Percentiles rank a stretch among this genome's conserved stretches.
These are phyloP conservation scores for Iodosphaeria phyllophila DNA, from an alignment of 2,329 filamentous ascomycete genomes.

Conservation along the genomic window DNA sequence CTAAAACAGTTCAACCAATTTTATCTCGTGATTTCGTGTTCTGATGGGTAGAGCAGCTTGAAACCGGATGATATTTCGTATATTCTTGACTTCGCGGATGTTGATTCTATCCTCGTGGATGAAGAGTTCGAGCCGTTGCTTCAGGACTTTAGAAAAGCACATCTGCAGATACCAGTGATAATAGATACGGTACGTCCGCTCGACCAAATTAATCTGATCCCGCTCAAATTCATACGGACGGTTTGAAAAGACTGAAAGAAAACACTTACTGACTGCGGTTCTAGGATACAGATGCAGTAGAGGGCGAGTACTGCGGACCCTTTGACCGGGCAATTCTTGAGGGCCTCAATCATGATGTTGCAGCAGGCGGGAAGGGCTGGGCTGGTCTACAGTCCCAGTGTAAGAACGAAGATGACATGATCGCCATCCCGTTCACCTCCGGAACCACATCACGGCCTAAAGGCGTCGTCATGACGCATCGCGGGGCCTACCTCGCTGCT, in stretches of 20 bases:
- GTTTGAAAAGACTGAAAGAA: background rate
- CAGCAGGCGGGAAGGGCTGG: constrained; percentile 57
- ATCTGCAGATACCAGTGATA: constrained; percentile 50
- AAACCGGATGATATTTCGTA: constrained; percentile 65
- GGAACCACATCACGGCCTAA: constrained; percentile 86
- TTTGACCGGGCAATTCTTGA: constrained; percentile 74
- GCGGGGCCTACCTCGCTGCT: constrained; percentile 70
- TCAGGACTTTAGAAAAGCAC: constrained; percentile 38
- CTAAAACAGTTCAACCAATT: constrained; percentile 4
- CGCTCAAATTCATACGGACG: too few species aligned
- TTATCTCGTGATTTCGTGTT: background rate
- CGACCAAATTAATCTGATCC: too few species aligned
- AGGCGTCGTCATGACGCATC: constrained; percentile 81
- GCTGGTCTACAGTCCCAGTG: constrained; percentile 51
- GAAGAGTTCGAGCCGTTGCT: constrained; percentile 59
- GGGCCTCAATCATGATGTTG: constrained; percentile 52
- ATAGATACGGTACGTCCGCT: constrained; percentile 39
- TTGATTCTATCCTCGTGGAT: constrained; percentile 76
- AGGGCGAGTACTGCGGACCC: constrained; percentile 55
- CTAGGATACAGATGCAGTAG: constrained; percentile 63
- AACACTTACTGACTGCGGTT: background rate
- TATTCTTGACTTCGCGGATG: constrained; percentile 75
- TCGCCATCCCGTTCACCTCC: constrained; percentile 85
- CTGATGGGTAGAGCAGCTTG: constrained; percentile 6
- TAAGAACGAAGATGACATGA: constrained; percentile 57